Evolutionary conservation across 306 rosid species (phyloP).

Genomic region (Acacia acuminata): DNA sequence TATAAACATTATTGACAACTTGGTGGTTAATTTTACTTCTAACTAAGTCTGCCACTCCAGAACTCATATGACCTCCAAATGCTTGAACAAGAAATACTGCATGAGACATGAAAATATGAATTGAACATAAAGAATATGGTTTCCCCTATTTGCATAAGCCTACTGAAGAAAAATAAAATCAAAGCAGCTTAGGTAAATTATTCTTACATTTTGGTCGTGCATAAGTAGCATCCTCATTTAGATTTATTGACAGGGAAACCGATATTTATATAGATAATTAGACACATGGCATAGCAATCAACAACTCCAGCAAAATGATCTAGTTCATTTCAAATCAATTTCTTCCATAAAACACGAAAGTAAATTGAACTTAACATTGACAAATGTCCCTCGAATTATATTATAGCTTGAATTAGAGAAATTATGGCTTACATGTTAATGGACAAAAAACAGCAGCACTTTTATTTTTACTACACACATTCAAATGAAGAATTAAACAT

Average conservation of each 20-base stretch:
- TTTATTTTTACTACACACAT: not conserved
- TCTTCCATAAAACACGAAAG: not conserved
- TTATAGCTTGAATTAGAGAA: not conserved
- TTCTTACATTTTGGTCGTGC: slow-evolving; percentile 2
- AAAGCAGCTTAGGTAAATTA: not conserved
- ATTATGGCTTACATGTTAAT: slow-evolving; percentile 9
- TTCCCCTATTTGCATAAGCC: not conserved
- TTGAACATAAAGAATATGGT: slow-evolving; percentile 5
- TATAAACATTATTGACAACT: not conserved
- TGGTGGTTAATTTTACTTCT: not conserved
- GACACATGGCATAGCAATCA: not conserved
- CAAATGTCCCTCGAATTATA: slow-evolving; percentile 25
- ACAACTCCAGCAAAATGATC: not conserved
- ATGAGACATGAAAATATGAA: not conserved
- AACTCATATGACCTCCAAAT: not conserved
- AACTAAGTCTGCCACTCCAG: not conserved
- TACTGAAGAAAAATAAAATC: not conserved
- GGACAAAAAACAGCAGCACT: not conserved
- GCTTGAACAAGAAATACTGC: not conserved
- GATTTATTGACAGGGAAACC: not conserved
- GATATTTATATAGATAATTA: slow-evolving; percentile 16
- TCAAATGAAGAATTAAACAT: slow-evolving; percentile 27
- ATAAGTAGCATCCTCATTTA: not conserved
- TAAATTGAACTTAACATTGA: slow-evolving; percentile 7
- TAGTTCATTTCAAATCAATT: not conserved